Conservation (phyloP, 441 rosid genomes). For the Gossypium laxum region DNA sequence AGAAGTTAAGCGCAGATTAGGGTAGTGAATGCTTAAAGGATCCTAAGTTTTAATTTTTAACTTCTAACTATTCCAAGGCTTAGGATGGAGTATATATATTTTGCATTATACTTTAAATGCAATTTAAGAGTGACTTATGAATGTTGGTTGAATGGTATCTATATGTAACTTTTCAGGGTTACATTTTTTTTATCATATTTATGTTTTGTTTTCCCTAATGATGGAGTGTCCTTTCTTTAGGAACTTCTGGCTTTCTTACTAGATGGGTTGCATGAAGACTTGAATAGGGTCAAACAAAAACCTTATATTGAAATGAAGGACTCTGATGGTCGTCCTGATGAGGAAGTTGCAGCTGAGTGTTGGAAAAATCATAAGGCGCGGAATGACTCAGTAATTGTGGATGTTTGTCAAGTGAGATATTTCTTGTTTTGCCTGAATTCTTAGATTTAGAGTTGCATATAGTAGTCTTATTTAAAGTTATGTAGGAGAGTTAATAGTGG, state of each 20-base stretch:
- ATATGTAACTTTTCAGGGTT: neutral
- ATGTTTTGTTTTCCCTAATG: neutral
- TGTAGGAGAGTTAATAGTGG: neutral
- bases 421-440: conserved; percentile 7
- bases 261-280: conserved; percentile 68
- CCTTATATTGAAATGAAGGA: conserved; percentile 58
- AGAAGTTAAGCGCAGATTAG: neutral
- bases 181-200: neutral
- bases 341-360: conserved; percentile 50
- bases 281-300: conserved; percentile 54
- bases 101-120: neutral
- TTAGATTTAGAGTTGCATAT: neutral
- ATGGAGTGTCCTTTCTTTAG: conserved; percentile 18
- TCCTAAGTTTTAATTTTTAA: neutral
- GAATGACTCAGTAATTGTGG: conserved; percentile 62
- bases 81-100: neutral
- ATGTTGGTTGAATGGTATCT: conserved; percentile 1
- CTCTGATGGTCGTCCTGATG: conserved; percentile 48
- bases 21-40: neutral
- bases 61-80: neutral
- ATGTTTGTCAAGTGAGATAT: conserved; percentile 49
- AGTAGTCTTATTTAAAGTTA: neutral
- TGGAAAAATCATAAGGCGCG: conserved; percentile 59
- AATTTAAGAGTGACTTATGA: neutral
- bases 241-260: conserved; percentile 60